Base-by-base conservation (phyloP, 768 basidiomycete species). In the Boletus subcaerulescens region DNA sequence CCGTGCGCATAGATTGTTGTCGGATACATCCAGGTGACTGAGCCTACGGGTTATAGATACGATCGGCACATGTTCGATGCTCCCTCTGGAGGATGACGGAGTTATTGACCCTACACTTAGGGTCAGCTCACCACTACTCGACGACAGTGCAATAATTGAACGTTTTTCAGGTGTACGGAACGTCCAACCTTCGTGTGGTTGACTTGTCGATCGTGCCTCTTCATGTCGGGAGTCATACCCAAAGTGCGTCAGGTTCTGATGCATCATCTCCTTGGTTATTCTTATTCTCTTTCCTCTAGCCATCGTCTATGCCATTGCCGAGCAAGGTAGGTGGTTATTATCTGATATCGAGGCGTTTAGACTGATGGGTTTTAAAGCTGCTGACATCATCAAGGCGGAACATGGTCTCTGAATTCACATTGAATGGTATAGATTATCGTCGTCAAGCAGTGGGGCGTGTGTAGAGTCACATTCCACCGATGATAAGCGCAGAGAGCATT, bases 161-260 rank as follows among this genome's bases (percentile, higher is more conserved):
- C 32, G 24, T 29, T 29, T 7, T 14, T 24, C 42, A 51, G 42
- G 42, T 51, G 15, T 36, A 51, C n/a, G 42, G 42, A 44, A 44
- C 50, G 3, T 36, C 42, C 6, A 44, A 51, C 22, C 22, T 44
- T 26, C 50, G 50, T 13, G 33, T 51, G 14, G 42, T 44, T 15
- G 50, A 51, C 33, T 14, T 51, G 42, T 51, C 42, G 4, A 44
- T 51, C 35, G 24, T 51, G 17, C 50, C 50, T 14, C 33, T 51
- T 2, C 50, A 51, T 29, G 42, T 51, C 17, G 50, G 17, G n/a
- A 36, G 50, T 11, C 50, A 51, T 13, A 44, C 42, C 36, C 50
- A 51, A 14, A 43, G 50, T 51, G 5, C 24, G 50, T 44, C 4
- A 18, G 2, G 33, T 36, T 44, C 44, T 11, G 29, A 6, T 13